phyloP scores from a whole-genome alignment of 179 eudicot genomes.

The Spergularia azorica region DNA sequence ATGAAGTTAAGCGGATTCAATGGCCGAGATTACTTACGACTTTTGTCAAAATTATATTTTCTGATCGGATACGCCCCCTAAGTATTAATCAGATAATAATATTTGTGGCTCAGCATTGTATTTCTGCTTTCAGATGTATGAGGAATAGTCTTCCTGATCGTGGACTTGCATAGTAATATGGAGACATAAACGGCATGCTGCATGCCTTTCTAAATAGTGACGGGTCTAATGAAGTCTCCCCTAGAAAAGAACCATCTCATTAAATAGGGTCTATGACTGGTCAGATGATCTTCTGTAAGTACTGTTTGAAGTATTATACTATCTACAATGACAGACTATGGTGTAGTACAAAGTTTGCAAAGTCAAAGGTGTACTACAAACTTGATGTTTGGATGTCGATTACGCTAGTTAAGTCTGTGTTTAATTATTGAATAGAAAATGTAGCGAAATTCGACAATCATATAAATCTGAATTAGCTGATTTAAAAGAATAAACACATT shows the following conservation, averaged over 20 bases:
- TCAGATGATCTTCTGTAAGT: neutral
- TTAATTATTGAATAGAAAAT: too few relatives aligned
- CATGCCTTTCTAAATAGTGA: constrained; percentile 30
- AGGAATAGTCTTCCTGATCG: constrained; percentile 2
- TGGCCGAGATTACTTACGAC: too few relatives aligned
- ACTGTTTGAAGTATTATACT: neutral
- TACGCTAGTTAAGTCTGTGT: constrained; percentile 16
- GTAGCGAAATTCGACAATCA: too few relatives aligned
- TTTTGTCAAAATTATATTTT: too few relatives aligned
- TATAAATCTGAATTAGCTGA: constrained; percentile 12
- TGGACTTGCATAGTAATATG: constrained; percentile 13
- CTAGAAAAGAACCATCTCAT: neutral
- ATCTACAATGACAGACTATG: neutral
- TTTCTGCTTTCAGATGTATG: constrained; percentile 13
- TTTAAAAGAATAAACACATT: constrained; percentile 9
- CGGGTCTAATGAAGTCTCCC: constrained; percentile 6
- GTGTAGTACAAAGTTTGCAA: constrained; percentile 40
- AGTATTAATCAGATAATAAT: too few relatives aligned
- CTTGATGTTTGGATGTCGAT: constrained; percentile 10
- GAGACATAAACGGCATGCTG: constrained; percentile 20
- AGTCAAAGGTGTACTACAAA: constrained; percentile 54
- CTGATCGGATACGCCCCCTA: too few relatives aligned
- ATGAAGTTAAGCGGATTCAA: too few relatives aligned
- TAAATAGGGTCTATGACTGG: neutral
- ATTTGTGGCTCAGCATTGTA: neutral